These are phyloP conservation scores for Monilinia polystroma DNA, from an alignment of 2,329 filamentous ascomycete species.

Conservation along the genomic window DNA sequence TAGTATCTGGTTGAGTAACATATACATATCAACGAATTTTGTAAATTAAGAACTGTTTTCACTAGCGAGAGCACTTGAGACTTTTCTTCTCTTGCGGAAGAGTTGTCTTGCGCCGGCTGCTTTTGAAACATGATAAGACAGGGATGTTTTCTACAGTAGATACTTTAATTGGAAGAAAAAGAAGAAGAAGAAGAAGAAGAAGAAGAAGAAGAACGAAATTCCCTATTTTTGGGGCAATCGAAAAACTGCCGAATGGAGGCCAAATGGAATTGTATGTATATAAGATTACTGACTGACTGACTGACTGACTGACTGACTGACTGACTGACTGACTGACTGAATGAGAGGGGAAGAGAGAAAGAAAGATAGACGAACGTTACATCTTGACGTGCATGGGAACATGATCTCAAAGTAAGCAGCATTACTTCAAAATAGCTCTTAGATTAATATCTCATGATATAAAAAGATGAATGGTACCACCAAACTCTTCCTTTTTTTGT, in stretches of 20 bases:
- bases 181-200: no score
- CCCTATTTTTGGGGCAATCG: not conserved
- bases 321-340: not conserved
- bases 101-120: not conserved
- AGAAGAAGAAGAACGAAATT: not conserved
- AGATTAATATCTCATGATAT: slow-evolving; percentile 6
- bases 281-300: not conserved
- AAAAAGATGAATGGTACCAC: no score
- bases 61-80: not conserved
- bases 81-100: slow-evolving; percentile 6
- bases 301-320: not conserved
- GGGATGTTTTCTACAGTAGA: not conserved
- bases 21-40: not conserved
- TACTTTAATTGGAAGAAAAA: not conserved
- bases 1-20: not conserved
- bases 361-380: not conserved
- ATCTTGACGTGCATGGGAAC: slow-evolving; percentile 4
- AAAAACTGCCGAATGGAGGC: not conserved
- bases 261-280: not conserved
- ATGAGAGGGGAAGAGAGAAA: not conserved
- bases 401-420: slow-evolving; percentile 16
- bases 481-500: no score
- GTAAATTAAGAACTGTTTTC: not conserved
- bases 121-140: not conserved
- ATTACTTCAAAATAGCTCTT: slow-evolving; percentile 5